Evolutionary conservation across 352 stramenopile genomes (phyloP).

Genomic region (Halophytophthora polymorphica): DNA sequence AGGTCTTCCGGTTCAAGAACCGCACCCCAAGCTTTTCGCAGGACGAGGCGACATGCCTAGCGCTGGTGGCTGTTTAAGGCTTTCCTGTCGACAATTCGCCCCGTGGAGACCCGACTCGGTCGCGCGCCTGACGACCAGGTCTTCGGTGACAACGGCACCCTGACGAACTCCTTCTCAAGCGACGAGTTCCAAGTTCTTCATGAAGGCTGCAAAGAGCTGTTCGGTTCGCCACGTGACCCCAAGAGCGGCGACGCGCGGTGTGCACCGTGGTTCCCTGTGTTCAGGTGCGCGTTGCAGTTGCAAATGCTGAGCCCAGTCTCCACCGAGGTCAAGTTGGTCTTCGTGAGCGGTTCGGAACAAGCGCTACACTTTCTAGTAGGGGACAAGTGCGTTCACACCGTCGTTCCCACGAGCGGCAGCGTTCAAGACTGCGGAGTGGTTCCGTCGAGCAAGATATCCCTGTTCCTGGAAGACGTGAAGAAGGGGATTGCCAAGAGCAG

Average conservation of each 20-base stretch:
- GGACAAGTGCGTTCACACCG: conserved; percentile 33
- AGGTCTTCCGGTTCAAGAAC: conserved; percentile 47
- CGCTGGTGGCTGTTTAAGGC: conserved; percentile 16
- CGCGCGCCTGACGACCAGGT: conserved; percentile 14
- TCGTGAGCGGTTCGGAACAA: conserved; percentile 38
- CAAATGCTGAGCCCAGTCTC: conserved; percentile 15
- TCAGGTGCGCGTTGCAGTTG: conserved; percentile 39
- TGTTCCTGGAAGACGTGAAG: conserved; percentile 13
- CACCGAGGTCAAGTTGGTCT: conserved; percentile 28
- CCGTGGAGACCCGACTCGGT: conserved; percentile 5
- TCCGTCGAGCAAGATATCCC: conserved; percentile 3
- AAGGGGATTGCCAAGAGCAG: conserved; percentile 15
- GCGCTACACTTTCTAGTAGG: conserved; percentile 28
- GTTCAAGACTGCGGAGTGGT: conserved; percentile 35
- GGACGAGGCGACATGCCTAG: conserved; percentile 16
- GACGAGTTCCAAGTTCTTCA: conserved; percentile 26
- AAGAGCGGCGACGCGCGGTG: conserved; percentile 27
- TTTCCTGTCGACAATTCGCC: conserved; percentile 15
- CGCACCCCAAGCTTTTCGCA: conserved; percentile 32
- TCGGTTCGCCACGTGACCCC: not conserved
- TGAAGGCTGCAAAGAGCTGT: conserved; percentile 11
- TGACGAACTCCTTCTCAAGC: conserved; percentile 18
- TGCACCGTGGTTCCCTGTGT: conserved; percentile 43
- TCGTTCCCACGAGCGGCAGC: conserved; percentile 23
- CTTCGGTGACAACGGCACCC: conserved; percentile 21